Evolutionary conservation across 2,329 filamentous ascomycete species (phyloP).

Genomic region (Alternaria infectoria): DNA sequence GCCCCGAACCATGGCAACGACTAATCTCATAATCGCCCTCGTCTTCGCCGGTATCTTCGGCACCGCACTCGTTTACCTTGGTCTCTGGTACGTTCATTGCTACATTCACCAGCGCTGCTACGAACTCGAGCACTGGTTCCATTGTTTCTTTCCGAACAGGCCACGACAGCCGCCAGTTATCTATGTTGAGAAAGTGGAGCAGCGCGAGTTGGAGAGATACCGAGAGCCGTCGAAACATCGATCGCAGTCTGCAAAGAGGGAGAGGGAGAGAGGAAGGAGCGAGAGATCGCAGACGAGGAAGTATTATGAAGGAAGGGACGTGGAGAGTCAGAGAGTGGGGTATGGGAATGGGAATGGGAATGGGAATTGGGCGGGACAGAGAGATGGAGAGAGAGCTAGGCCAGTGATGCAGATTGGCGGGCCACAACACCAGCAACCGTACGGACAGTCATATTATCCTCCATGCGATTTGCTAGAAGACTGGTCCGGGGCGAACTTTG

Average conservation of each 20-base stretch:
- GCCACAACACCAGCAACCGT: slow-evolving; percentile 1
- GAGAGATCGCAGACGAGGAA: slow-evolving; percentile 1
- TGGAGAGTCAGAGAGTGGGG: not conserved
- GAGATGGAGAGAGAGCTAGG: not conserved
- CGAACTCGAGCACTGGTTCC: slow-evolving; percentile 27
- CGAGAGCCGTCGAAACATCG: not conserved
- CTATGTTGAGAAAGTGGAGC: slow-evolving; percentile 1
- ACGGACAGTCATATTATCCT: not conserved
- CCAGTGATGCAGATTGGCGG: slow-evolving; percentile 2
- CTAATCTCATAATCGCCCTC: slow-evolving; percentile 24
- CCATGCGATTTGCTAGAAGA: not conserved
- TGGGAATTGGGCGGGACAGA: not conserved
- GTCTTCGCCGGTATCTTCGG: slow-evolving; percentile 30
- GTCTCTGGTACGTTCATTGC: slow-evolving; percentile 21
- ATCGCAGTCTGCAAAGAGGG: slow-evolving; percentile 5
- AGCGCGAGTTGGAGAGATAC: not conserved
- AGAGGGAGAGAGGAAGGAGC: not conserved
- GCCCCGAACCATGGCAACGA: slow-evolving; percentile 13
- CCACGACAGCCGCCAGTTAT: not conserved
- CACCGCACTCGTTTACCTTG: slow-evolving; percentile 22
- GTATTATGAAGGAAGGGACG: not conserved
- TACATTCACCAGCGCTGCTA: slow-evolving; percentile 25
- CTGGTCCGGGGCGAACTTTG: not conserved
- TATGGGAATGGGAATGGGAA: not conserved
- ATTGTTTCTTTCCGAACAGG: too few species aligned